Percentiles rank a stretch among this genome's conserved stretches.
phyloP scores from a whole-genome alignment of 2,329 filamentous ascomycete genomes.

The Sarocladium kiliense region DNA sequence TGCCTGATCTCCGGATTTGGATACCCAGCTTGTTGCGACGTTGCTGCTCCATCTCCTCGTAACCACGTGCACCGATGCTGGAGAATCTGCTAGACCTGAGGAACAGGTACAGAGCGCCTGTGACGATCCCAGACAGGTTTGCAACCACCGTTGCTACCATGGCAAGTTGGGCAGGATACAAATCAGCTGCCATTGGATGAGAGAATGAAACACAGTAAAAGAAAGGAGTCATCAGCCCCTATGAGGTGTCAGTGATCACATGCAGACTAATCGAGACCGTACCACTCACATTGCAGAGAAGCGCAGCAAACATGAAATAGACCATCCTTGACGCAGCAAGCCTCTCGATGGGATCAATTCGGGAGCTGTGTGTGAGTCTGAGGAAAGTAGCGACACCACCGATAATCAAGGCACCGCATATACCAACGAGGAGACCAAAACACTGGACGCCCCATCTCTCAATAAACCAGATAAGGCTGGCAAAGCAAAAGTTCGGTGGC shows the following conservation, averaged over 20 bases:
- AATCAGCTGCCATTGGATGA: neutral
- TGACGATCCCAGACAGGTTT: slow-evolving; percentile 61
- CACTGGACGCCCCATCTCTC: slow-evolving; percentile 53
- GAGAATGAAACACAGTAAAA: slow-evolving; percentile 53
- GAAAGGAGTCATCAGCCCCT: slow-evolving; percentile 58
- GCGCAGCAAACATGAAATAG: slow-evolving; percentile 56
- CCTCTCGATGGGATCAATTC: slow-evolving; percentile 54
- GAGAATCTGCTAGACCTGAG: slow-evolving; percentile 57
- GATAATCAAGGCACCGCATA: slow-evolving; percentile 45
- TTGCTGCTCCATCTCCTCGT: slow-evolving; percentile 18
- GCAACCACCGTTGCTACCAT: slow-evolving; percentile 62
- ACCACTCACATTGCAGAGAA: slow-evolving; percentile 50
- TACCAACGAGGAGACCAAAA: slow-evolving; percentile 47
- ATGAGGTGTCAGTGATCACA: slow-evolving; percentile 23
- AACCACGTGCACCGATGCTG: slow-evolving; percentile 45
- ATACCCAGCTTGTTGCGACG: slow-evolving; percentile 7
- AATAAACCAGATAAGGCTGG: slow-evolving; percentile 63
- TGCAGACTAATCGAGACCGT: neutral
- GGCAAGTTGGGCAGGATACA: slow-evolving; percentile 33
- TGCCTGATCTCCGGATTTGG: slow-evolving; percentile 10
- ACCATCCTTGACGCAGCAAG: slow-evolving; percentile 64
- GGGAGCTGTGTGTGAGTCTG: slow-evolving; percentile 48
- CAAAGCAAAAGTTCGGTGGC: slow-evolving; percentile 58
- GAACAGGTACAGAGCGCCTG: slow-evolving; percentile 61
- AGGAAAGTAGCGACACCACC: slow-evolving; percentile 50